Evolutionary conservation across 306 rosid species (phyloP).

Genomic region (Cucurbita ficifolia): DNA sequence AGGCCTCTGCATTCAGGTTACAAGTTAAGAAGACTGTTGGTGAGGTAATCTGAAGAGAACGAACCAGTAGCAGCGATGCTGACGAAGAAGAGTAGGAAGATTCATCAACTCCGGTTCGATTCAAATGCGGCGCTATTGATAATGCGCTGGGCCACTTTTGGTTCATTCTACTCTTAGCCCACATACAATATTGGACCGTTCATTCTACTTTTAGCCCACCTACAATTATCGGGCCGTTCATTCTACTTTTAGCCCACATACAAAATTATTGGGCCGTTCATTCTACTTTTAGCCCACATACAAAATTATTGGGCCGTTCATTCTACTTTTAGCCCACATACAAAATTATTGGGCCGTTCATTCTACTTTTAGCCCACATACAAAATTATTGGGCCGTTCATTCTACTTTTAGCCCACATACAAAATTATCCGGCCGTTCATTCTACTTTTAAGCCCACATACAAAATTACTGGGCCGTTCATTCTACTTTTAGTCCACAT

Average conservation of each 20-base stretch:
- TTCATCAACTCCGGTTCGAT: slow-evolving; percentile 14
- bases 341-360: no score
- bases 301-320: no score
- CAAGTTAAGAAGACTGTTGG: slow-evolving; percentile 45
- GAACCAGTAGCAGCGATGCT: slow-evolving; percentile 14
- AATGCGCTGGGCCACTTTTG: neutral
- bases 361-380: no score
- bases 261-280: no score
- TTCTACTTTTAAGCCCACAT: neutral
- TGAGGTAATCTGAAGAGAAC: slow-evolving; percentile 18
- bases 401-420: no score
- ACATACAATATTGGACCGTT: neutral
- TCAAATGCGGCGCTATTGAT: neutral
- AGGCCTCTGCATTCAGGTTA: slow-evolving; percentile 42
- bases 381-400: no score
- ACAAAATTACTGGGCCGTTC: no score
- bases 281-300: no score
- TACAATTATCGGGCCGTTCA: no score
- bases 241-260: no score
- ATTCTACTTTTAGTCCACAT: neutral
- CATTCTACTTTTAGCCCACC: no score
- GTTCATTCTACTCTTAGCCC: neutral
- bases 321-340: no score
- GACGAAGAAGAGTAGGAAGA: slow-evolving; percentile 11
- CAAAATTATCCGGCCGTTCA: neutral